These are phyloP conservation scores for Gryganskiella cystojenkinii DNA, from an alignment of 192 early-diverging fungal genomes.

Conservation along the genomic window DNA sequence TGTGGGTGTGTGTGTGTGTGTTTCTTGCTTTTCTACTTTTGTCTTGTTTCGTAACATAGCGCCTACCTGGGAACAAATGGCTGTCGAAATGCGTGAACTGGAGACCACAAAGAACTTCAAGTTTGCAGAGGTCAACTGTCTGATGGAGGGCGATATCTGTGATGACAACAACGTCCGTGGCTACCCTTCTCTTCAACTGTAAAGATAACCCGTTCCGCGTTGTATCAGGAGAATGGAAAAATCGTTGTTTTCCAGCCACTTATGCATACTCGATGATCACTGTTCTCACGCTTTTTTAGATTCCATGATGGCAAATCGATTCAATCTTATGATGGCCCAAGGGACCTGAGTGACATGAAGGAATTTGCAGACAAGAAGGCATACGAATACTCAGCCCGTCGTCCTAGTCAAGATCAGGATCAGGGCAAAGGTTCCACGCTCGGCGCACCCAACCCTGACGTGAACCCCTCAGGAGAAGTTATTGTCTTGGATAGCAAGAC, in stretches of 20 bases:
- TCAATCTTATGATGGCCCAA: slow-evolving; percentile 44
- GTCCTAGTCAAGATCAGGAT: not conserved
- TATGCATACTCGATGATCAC: not conserved
- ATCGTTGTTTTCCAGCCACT: not conserved
- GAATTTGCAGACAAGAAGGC: slow-evolving; percentile 30
- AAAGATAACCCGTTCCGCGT: slow-evolving; percentile 38
- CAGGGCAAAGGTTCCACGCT: too few species aligned
- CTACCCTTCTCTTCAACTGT: slow-evolving; percentile 74
- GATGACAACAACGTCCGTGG: slow-evolving; percentile 63
- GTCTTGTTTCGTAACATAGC: too few species aligned
- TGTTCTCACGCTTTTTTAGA: slow-evolving; percentile 3
- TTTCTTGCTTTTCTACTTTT: not conserved
- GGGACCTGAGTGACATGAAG: slow-evolving; percentile 22
- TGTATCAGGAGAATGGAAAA: slow-evolving; percentile 51
- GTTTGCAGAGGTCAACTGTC: slow-evolving; percentile 78
- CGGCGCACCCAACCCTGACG: not conserved
- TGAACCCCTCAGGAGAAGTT: slow-evolving; percentile 65
- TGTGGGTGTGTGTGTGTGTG: not conserved
- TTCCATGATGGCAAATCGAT: slow-evolving; percentile 40
- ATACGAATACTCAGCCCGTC: slow-evolving; percentile 25
- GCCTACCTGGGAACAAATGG: slow-evolving; percentile 58
- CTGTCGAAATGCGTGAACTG: slow-evolving; percentile 50
- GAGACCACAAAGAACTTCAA: slow-evolving; percentile 57
- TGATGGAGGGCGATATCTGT: slow-evolving; percentile 71
- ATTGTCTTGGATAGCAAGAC: slow-evolving; percentile 64